Conservation (phyloP, 2,329 filamentous ascomycete genomes). For the Ophiostoma ulmi region DNA sequence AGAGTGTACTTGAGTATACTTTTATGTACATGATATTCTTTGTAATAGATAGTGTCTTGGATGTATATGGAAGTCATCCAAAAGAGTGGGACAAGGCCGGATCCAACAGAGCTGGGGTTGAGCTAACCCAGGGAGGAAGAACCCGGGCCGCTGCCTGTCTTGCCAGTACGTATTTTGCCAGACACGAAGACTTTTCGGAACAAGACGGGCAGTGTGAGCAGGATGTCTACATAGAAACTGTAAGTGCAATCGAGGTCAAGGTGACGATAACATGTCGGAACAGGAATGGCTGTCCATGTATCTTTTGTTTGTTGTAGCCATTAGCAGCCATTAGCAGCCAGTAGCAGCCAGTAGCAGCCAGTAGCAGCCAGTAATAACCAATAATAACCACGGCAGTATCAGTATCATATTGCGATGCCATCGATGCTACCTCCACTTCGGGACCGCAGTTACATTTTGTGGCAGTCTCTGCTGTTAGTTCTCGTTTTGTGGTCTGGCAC, state of each 20-base stretch:
- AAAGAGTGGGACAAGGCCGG: neutral
- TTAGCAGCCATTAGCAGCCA: neutral
- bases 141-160: constrained; percentile 20
- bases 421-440: neutral
- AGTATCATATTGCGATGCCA: neutral
- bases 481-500: constrained; percentile 5
- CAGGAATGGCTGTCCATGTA: neutral
- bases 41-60: neutral
- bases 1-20: neutral
- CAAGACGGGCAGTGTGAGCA: neutral
- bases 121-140: constrained; percentile 24
- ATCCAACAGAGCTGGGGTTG: constrained; percentile 24
- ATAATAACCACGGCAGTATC: neutral
- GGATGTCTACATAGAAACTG: too few relatives aligned
- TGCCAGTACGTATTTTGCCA: neutral
- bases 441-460: neutral
- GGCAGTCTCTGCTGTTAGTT: neutral
- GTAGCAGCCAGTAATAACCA: neutral
- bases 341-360: neutral
- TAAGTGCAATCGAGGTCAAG: neutral
- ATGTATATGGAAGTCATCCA: neutral
- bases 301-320: neutral
- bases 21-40: neutral
- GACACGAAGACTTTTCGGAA: constrained; percentile 26
- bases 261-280: constrained; percentile 13